phyloP scores from a whole-genome alignment of 1,284 basidiomycete species.

The Chiua sp. region DNA sequence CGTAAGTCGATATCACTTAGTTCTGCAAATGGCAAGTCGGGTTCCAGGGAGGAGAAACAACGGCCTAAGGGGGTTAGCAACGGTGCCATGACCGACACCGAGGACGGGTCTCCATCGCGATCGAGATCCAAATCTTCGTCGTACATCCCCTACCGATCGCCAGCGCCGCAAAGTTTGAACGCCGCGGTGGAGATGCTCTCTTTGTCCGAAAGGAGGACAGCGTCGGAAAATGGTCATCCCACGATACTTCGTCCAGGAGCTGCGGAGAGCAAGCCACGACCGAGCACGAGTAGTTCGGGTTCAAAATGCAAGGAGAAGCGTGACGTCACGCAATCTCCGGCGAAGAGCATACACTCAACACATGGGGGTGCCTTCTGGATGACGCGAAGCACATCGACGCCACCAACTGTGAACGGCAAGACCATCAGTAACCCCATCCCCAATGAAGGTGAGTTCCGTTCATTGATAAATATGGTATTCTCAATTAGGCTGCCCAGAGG shows the following conservation, averaged over 20 bases:
- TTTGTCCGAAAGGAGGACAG: conserved; percentile 47
- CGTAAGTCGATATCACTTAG: conserved; percentile 33
- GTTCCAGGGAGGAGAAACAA: conserved; percentile 33
- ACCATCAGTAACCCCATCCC: conserved; percentile 68
- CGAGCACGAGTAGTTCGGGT: conserved; percentile 38
- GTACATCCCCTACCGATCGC: conserved; percentile 51
- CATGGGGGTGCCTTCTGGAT: conserved; percentile 41
- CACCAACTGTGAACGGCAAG: conserved; percentile 59
- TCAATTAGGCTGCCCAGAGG: conserved; percentile 48
- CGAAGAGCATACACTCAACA: conserved; percentile 41
- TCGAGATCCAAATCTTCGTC: conserved; percentile 53
- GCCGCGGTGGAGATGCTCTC: conserved; percentile 62
- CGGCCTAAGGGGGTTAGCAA: conserved; percentile 17
- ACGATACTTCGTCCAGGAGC: conserved; percentile 16
- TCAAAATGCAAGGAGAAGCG: conserved; percentile 37
- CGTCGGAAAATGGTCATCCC: conserved; percentile 40
- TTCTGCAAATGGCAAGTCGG: conserved; percentile 35
- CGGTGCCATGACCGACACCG: conserved; percentile 30
- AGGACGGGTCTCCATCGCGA: conserved; percentile 35
- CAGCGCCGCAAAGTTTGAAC: conserved; percentile 59
- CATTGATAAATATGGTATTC: conserved; percentile 8
- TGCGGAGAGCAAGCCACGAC: conserved; percentile 35
- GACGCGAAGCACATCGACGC: conserved; percentile 41
- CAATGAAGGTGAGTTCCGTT: conserved; percentile 57
- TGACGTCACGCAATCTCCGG: conserved; percentile 46